A percentile compares a stretch with the other conserved stretches of the same genome.
phyloP scores from a whole-genome alignment of 805 yeast species.

The Ogataea dorogensis region DNA sequence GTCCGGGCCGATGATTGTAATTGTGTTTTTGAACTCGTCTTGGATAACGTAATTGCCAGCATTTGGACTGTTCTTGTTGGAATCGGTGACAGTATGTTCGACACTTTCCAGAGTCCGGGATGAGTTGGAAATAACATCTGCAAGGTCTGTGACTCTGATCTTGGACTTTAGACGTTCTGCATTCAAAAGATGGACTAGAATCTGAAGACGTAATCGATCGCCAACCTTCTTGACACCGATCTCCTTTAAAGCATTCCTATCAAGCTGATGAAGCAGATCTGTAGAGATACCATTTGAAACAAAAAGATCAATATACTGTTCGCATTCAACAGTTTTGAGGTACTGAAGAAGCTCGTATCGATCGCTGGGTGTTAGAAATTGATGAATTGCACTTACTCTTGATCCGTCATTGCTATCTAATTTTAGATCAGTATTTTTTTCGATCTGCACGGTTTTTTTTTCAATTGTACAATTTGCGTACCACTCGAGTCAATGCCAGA shows the following conservation, averaged over 20 bases:
- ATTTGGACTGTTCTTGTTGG: not conserved
- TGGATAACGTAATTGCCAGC: conserved; percentile 2
- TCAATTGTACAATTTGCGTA: conserved; percentile 15
- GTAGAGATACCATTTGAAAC: conserved; percentile 52
- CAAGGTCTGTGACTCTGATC: conserved; percentile 22
- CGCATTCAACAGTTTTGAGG: conserved; percentile 29
- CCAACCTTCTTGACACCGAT: conserved; percentile 78
- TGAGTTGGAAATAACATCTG: conserved; percentile 19
- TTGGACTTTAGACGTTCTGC: conserved; percentile 29
- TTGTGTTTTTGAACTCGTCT: conserved; percentile 23
- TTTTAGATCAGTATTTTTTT: conserved; percentile 1
- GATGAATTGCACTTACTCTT: conserved; percentile 6
- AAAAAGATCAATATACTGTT: conserved; percentile 26
- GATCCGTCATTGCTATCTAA: conserved; percentile 6
- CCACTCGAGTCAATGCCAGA: conserved; percentile 19
- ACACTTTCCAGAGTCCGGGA: conserved; percentile 17
- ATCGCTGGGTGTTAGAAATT: conserved; percentile 15
- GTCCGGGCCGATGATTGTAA: conserved; percentile 71
- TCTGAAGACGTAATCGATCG: conserved; percentile 70
- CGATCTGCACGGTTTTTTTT: not conserved
- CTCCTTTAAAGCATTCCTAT: conserved; percentile 61
- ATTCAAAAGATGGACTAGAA: conserved; percentile 51
- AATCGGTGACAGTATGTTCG: conserved; percentile 11
- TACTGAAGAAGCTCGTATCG: conserved; percentile 19
- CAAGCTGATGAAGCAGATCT: conserved; percentile 59